Percentiles rank a stretch among this genome's conserved stretches.
phyloP scores from a whole-genome alignment of 345 rosid genomes.

The Pugionium cornutum region DNA sequence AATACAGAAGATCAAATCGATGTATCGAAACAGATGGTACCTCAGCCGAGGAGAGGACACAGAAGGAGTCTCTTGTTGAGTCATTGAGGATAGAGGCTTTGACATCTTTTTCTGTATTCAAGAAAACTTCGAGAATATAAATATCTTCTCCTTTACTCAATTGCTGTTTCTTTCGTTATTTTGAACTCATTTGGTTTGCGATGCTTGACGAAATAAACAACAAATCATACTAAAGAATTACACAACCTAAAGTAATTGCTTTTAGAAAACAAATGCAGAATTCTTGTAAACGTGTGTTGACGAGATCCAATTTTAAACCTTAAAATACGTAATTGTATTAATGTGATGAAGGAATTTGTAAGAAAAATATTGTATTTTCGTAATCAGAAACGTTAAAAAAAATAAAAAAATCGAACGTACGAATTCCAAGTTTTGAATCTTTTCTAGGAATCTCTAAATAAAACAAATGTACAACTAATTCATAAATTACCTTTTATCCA shows the following conservation, averaged over 20 bases:
- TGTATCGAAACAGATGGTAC: slow-evolving; percentile 1
- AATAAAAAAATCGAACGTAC: not conserved
- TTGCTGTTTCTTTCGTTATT: slow-evolving; percentile 1
- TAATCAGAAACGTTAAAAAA: too few species aligned
- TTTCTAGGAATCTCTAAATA: not conserved
- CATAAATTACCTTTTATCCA: slow-evolving; percentile 9
- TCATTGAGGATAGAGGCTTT: slow-evolving; percentile 56
- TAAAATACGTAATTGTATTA: not conserved
- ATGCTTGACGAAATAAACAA: not conserved
- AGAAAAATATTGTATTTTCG: not conserved
- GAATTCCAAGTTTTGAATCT: not conserved
- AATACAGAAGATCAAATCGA: not conserved
- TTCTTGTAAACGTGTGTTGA: not conserved
- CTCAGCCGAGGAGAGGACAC: slow-evolving; percentile 21
- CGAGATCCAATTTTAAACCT: not conserved
- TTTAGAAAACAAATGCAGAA: not conserved
- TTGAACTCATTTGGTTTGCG: not conserved
- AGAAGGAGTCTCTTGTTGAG: slow-evolving; percentile 28
- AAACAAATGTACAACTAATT: not conserved
- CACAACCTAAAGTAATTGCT: not conserved
- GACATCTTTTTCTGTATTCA: slow-evolving; percentile 52
- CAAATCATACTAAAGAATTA: not conserved
- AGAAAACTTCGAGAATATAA: not conserved
- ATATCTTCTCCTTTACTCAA: not conserved
- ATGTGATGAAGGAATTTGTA: not conserved